Conservation (phyloP, 2,329 filamentous ascomycete species). For the Chlorencoelia australis region DNA sequence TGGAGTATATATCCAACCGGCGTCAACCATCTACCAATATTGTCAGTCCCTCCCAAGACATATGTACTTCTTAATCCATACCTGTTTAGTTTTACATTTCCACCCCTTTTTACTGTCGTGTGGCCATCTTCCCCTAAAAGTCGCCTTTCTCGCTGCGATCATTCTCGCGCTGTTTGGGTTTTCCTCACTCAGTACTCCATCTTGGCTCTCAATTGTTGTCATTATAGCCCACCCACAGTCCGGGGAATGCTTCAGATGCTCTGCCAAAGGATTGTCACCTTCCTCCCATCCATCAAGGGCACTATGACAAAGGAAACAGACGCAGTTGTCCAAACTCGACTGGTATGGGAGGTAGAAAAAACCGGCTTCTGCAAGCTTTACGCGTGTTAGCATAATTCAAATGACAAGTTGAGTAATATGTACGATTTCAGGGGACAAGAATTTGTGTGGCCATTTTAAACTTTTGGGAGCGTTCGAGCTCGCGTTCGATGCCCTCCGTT, state of each 20-base stretch:
- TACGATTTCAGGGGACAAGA: constrained; percentile 55
- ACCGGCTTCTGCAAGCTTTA: constrained; percentile 76
- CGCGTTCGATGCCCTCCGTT: constrained; percentile 60
- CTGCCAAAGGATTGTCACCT: constrained; percentile 69
- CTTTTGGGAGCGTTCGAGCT: constrained; percentile 47
- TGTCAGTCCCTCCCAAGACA: constrained; percentile 15
- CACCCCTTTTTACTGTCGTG: constrained; percentile 81
- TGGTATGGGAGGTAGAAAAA: constrained; percentile 78
- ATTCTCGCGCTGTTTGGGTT: constrained; percentile 67
- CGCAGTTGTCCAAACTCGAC: constrained; percentile 73
- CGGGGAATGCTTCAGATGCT: constrained; percentile 76
- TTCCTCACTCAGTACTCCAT: constrained; percentile 53
- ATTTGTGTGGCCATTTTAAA: constrained; percentile 69
- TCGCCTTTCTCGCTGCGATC: constrained; percentile 67
- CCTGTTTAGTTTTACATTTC: constrained; percentile 84
- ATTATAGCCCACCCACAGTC: constrained; percentile 82
- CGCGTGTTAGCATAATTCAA: constrained; percentile 10
- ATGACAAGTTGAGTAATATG: background rate
- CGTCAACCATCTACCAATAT: constrained; percentile 63
- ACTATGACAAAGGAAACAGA: constrained; percentile 79
- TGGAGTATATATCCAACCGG: constrained; percentile 91
- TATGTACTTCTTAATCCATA: constrained; percentile 31
- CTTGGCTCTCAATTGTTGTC: constrained; percentile 48
- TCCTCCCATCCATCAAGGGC: constrained; percentile 87
- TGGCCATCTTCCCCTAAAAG: constrained; percentile 79